phyloP scores from a whole-genome alignment of 2,329 filamentous ascomycete species.

The Sclerotinia subarctica region DNA sequence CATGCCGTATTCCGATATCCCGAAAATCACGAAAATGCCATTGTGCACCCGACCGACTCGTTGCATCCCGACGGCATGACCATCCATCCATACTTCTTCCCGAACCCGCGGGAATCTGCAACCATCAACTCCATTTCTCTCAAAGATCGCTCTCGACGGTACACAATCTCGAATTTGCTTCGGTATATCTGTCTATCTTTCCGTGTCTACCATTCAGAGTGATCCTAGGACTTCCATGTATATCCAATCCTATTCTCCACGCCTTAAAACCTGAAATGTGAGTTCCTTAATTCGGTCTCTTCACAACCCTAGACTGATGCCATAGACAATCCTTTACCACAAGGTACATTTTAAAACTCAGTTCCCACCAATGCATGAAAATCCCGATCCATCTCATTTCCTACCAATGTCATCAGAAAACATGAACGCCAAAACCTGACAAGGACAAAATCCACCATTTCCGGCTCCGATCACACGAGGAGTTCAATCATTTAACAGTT shows the following conservation, averaged over 20 bases:
- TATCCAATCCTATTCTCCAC: not conserved
- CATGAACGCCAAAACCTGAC: conserved; percentile 2
- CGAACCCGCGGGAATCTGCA: not conserved
- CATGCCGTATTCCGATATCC: not conserved
- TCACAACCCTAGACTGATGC: not conserved
- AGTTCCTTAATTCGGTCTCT: not conserved
- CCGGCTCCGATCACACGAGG: not conserved
- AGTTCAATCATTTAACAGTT: not conserved
- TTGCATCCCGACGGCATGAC: conserved; percentile 6
- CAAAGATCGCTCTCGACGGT: not conserved
- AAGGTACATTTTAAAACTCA: not conserved
- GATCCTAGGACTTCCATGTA: not conserved
- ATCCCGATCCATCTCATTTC: not conserved
- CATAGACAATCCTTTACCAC: not conserved
- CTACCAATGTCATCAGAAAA: not conserved
- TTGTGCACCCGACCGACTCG: not conserved
- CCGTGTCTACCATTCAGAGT: not conserved
- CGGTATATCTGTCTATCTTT: not conserved
- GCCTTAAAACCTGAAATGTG: not conserved
- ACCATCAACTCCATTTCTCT: not conserved
- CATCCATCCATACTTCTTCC: not conserved
- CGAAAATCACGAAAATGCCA: not conserved
- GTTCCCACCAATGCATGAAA: not conserved
- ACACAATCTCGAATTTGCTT: not conserved
- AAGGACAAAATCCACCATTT: not conserved